A percentile compares a stretch with the other conserved stretches of the same genome.
Evolutionary conservation across 805 yeast genomes (phyloP).

Genomic region (Starmerella cellae): DNA sequence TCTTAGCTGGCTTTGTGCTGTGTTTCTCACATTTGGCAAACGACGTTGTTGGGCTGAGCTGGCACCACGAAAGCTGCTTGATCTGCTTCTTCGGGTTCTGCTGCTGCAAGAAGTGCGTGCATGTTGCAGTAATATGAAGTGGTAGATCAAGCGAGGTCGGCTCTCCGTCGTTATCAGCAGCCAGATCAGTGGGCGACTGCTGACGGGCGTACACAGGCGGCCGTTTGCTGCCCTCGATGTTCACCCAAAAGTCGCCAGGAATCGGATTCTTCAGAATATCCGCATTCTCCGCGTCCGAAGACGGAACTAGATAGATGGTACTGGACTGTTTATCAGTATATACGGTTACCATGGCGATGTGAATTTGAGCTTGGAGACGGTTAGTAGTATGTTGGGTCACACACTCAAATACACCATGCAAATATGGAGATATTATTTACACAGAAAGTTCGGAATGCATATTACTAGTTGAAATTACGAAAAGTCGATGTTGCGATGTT

Average conservation of each 20-base stretch:
- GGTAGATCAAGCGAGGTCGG: constrained; percentile 36
- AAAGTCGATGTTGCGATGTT: no score
- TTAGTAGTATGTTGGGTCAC: no score
- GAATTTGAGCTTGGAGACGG: no score
- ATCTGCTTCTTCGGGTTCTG: neutral
- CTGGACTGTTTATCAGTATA: neutral
- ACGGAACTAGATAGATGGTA: neutral
- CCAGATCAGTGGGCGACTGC: constrained; percentile 29
- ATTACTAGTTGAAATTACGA: no score
- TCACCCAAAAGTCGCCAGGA: constrained; percentile 61
- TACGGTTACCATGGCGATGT: neutral
- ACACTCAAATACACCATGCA: no score
- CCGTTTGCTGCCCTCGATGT: constrained; percentile 60
- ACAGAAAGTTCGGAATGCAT: no score
- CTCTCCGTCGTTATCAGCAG: constrained; percentile 19
- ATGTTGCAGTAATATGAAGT: constrained; percentile 38
- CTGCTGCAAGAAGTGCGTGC: constrained; percentile 28
- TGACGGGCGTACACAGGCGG: constrained; percentile 64
- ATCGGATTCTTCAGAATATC: constrained; percentile 46
- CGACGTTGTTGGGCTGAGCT: neutral
- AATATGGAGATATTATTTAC: no score
- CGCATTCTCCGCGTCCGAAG: neutral
- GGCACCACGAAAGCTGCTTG: constrained; percentile 1
- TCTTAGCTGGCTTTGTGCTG: constrained; percentile 27
- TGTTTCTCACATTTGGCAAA: neutral